A percentile compares a stretch with the other conserved stretches of the same genome.
phyloP scores from a whole-genome alignment of 768 basidiomycete species.

The Leccinellum luteum region DNA sequence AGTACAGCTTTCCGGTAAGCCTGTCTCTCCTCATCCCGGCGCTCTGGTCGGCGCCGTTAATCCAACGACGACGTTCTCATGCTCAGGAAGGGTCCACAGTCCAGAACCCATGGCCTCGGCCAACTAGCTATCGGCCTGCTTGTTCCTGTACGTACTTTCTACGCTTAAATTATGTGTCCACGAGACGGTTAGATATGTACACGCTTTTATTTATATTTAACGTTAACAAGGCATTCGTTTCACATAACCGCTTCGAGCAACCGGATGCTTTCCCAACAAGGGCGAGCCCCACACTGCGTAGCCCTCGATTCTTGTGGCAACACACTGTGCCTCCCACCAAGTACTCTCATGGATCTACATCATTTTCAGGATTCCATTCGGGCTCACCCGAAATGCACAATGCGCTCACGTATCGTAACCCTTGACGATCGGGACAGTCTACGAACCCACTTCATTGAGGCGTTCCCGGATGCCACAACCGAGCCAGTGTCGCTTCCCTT shows the following conservation, averaged over 20 bases:
- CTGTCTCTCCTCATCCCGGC: not conserved
- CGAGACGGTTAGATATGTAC: not conserved
- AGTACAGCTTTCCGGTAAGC: not conserved
- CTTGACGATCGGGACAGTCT: slow-evolving; percentile 46
- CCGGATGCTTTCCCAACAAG: not conserved
- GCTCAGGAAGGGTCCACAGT: slow-evolving; percentile 2
- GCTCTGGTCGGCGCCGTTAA: not conserved
- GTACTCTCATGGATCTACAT: slow-evolving; percentile 15
- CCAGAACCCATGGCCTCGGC: slow-evolving; percentile 8
- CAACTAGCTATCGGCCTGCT: not conserved
- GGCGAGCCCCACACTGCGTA: not conserved
- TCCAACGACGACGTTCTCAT: not conserved
- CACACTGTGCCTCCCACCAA: not conserved
- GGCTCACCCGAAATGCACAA: slow-evolving; percentile 34
- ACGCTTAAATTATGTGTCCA: not conserved
- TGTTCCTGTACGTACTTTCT: slow-evolving; percentile 15
- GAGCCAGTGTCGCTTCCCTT: slow-evolving; percentile 37
- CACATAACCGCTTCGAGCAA: not conserved
- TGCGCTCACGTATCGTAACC: slow-evolving; percentile 34
- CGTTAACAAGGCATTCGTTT: slow-evolving; percentile 2
- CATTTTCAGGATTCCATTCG: slow-evolving; percentile 5
- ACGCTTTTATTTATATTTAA: not conserved
- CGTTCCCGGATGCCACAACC: slow-evolving; percentile 27
- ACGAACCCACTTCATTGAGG: slow-evolving; percentile 49
- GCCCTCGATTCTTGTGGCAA: not conserved